Percentiles rank a stretch among this genome's conserved stretches.
Conservation (phyloP, 2,329 filamentous ascomycete genomes). For the Nemania diffusa region DNA sequence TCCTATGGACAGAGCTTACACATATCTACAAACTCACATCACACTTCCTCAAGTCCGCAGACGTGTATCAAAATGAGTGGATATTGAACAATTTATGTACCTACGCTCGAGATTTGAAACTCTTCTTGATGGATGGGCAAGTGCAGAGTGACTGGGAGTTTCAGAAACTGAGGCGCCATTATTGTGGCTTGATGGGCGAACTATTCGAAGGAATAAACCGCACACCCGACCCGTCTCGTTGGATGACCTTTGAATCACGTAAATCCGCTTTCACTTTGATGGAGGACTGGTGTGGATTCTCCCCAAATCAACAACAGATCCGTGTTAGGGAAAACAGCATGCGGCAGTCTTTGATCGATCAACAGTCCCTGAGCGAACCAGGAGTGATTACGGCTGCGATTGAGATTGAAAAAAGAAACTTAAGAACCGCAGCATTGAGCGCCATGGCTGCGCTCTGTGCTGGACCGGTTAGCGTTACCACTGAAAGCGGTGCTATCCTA, state of each 20-base stretch:
- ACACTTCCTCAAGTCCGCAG: constrained; percentile 82
- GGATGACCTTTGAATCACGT: constrained; percentile 97
- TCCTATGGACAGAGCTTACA: constrained; percentile 91
- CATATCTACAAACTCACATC: constrained; percentile 96
- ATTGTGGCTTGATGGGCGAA: constrained; percentile 92
- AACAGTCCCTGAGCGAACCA: constrained; percentile 79
- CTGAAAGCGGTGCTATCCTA: constrained; percentile 85
- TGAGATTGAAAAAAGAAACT: constrained; percentile 95
- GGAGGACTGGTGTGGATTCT: constrained; percentile 99
- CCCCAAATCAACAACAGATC: constrained; percentile 86
- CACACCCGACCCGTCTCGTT: constrained; percentile 84
- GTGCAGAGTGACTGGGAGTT: constrained; percentile 96
- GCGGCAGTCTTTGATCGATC: constrained; percentile 83
- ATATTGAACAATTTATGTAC: constrained; percentile 87
- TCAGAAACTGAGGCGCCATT: constrained; percentile 89
- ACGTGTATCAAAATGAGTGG: constrained; percentile 88
- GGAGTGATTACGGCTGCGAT: constrained; percentile 86
- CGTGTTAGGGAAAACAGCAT: constrained; percentile 86
- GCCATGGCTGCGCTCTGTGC: constrained; percentile 95
- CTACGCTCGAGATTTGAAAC: constrained; percentile 90
- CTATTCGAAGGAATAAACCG: constrained; percentile 91
- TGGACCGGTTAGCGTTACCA: constrained; percentile 85
- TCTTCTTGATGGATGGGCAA: constrained; percentile 94
- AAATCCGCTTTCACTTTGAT: constrained; percentile 96
- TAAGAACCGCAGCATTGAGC: constrained; percentile 89